Base-by-base conservation (phyloP, 202 grass and related monocot genomes). In the Tripidium arundinaceum region DNA sequence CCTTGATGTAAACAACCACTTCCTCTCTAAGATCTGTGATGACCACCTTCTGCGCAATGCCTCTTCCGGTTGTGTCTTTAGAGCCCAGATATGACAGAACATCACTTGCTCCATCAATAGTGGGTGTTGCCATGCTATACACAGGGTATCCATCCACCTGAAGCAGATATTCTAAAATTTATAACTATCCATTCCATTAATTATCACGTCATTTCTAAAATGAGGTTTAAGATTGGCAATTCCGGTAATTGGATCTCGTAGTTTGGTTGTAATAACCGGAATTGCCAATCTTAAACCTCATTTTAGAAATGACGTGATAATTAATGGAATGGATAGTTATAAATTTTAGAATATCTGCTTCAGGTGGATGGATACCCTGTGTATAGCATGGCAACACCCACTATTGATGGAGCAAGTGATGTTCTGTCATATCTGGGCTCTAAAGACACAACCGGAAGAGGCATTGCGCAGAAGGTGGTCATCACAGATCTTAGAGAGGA, bases 61-160 rank as follows among this genome's bases (percentile, higher is more conserved):
- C 69, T 68, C 49, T 88, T 76, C 50, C 76, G 52, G 72, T 84
- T 83, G 81, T 82, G 85, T 95, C 90, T 79, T 95, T 88, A 68
- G 90, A 93, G 24, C 96, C 86, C 74, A 98, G 82, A 91, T 98
- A 98, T 41, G 90, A 93, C 26, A 98, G 77, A 65, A 93, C 90
- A 89, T 94, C 88, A 63, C 77, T 89, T 58, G 96, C 90, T 87
- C 96, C 92, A 82, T 90, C 90, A 83, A 95, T 89, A 77, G 96
- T 95, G 65, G 96, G 96, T 28, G 96, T 95, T 78, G 90, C 96
- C 84, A 94, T 98, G 80, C 96, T 93, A 87, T 98, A 98, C 69
- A 98, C 93, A 74, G 96, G 96, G 60, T 93, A 98, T 72, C 90
- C 96, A 78, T 95, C 86, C 79, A 98, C 96, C 96, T 98, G 60